Conservation (phyloP, 495 filamentous ascomycete genomes). For the Thermothielavioides terrestris region DNA sequence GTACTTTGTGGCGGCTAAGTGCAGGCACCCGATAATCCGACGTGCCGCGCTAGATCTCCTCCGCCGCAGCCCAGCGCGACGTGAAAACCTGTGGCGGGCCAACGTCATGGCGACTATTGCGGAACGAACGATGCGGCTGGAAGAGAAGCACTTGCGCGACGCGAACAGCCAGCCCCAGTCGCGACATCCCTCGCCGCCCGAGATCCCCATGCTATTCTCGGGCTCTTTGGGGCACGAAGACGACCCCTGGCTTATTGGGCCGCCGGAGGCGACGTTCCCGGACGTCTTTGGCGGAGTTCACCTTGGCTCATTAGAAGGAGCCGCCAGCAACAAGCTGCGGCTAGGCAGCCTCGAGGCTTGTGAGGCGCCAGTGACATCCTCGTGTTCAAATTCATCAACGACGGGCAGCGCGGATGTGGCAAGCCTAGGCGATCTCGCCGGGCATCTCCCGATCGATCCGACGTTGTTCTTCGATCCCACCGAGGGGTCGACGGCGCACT, state of each 20-base stretch:
- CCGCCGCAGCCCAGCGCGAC: conserved; percentile 23
- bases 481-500: conserved; percentile 16
- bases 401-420: not conserved
- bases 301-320: not conserved
- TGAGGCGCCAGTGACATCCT: not conserved
- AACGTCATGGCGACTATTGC: conserved; percentile 30
- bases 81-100: conserved; percentile 35
- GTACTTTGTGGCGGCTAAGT: conserved; percentile 44
- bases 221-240: conserved; percentile 1
- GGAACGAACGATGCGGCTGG: conserved; percentile 23
- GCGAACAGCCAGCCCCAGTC: conserved; percentile 4
- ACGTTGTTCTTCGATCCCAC: conserved; percentile 18
- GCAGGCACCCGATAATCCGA: conserved; percentile 37
- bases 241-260: conserved; percentile 10
- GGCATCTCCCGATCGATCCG: conserved; percentile 23
- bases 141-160: conserved; percentile 23
- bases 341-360: not conserved
- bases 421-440: conserved; percentile 4
- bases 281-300: not conserved
- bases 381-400: not conserved
- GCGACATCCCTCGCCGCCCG: conserved; percentile 11
- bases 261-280: conserved; percentile 5
- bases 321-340: not conserved
- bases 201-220: not conserved
- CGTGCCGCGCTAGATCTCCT: conserved; percentile 34